Conservation (phyloP, 768 basidiomycete genomes). For the Mycena albidolilacea region DNA sequence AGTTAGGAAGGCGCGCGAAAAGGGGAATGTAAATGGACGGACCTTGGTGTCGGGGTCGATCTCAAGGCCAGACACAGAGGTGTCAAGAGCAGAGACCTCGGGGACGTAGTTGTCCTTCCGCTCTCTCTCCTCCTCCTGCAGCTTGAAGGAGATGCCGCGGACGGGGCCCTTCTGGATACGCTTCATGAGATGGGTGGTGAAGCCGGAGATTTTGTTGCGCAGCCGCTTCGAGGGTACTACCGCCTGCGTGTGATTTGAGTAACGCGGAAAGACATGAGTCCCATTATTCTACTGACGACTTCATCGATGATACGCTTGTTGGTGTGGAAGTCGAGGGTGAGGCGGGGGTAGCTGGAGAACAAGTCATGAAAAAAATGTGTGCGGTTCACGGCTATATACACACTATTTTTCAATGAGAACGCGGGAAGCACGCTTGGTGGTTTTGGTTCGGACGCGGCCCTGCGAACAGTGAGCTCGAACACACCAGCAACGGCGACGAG, state of each 20-base stretch:
- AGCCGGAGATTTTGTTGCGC: constrained; percentile 99
- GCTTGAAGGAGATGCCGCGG: constrained; percentile 99
- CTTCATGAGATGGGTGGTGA: constrained; percentile 99
- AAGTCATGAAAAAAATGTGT: constrained; percentile 9
- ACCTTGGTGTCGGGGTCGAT: constrained; percentile 97
- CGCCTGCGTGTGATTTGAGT: constrained; percentile 63
- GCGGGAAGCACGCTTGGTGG: constrained; percentile 98
- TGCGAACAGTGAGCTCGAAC: constrained; percentile 49
- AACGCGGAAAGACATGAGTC: neutral
- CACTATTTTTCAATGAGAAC: constrained; percentile 99
- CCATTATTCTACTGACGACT: constrained; percentile 72
- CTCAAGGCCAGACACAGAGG: constrained; percentile 76
- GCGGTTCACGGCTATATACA: constrained; percentile 49
- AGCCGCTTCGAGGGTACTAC: constrained; percentile 98
- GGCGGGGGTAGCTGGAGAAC: constrained; percentile 89
- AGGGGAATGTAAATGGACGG: constrained; percentile 45
- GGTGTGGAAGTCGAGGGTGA: constrained; percentile 99
- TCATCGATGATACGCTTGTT: constrained; percentile 99
- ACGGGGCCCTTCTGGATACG: constrained; percentile 99
- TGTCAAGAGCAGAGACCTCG: constrained; percentile 96
- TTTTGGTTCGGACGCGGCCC: constrained; percentile 99
- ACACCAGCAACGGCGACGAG: constrained; percentile 17
- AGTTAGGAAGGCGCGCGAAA: neutral
- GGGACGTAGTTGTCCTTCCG: constrained; percentile 99
- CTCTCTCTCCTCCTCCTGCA: constrained; percentile 99